Evolutionary conservation across 306 rosid species (phyloP).

Genomic region (Malus fusca): DNA sequence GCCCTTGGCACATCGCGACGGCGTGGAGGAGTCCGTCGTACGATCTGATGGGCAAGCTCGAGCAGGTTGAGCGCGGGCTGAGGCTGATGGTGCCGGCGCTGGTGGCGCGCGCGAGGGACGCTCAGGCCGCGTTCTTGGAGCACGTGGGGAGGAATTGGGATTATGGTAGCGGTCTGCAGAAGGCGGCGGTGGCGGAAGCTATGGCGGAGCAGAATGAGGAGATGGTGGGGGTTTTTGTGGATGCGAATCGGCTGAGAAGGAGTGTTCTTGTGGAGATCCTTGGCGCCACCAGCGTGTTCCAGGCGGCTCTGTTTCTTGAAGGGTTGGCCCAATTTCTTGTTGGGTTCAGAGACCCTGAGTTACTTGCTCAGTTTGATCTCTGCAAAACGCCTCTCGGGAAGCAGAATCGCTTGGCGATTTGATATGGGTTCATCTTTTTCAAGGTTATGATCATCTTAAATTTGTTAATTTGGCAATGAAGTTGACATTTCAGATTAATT

Average conservation of each 20-base stretch:
- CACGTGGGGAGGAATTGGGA: conserved; percentile 35
- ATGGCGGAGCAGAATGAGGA: conserved; percentile 46
- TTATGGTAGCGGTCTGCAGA: conserved; percentile 7
- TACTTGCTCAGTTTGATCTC: conserved; percentile 27
- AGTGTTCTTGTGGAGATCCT: conserved; percentile 56
- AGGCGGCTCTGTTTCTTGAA: conserved; percentile 59
- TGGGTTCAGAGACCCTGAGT: conserved; percentile 41
- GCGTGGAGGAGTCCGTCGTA: conserved; percentile 47
- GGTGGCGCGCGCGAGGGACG: conserved; percentile 23
- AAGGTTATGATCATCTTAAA: too few relatives aligned
- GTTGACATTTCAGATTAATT: too few relatives aligned
- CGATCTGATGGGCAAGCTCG: conserved; percentile 25
- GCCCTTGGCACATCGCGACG: conserved; percentile 49
- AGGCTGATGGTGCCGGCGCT: conserved; percentile 51
- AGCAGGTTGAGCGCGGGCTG: conserved; percentile 53
- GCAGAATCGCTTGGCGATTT: neutral
- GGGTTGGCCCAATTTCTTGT: conserved; percentile 56
- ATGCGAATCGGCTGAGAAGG: conserved; percentile 54
- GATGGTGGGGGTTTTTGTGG: conserved; percentile 44
- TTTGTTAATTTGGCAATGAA: too few relatives aligned
- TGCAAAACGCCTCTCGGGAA: conserved; percentile 17
- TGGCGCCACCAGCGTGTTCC: conserved; percentile 38
- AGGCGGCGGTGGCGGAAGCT: conserved; percentile 22
- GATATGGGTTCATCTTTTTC: neutral
- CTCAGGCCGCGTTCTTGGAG: conserved; percentile 36